phyloP scores from a whole-genome alignment of 2,329 filamentous ascomycete species.

The Gliomastix tumulicola region DNA sequence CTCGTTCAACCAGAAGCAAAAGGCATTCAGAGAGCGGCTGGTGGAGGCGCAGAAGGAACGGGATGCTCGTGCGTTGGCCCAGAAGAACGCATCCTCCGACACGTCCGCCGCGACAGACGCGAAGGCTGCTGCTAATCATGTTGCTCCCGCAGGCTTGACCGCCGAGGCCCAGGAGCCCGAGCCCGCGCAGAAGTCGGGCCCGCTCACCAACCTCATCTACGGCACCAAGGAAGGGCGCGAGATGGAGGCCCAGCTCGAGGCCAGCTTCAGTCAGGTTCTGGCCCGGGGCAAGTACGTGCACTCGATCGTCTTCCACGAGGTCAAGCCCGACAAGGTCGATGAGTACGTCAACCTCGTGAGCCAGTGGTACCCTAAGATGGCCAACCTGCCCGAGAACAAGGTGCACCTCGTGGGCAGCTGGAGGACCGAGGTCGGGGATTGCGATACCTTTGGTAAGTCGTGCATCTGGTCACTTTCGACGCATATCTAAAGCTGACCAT shows the following conservation, averaged over 20 bases:
- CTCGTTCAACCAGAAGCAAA: slow-evolving; percentile 76
- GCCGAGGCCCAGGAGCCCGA: slow-evolving; percentile 51
- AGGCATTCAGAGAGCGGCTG: slow-evolving; percentile 77
- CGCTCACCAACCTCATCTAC: slow-evolving; percentile 85
- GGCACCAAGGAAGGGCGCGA: slow-evolving; percentile 93
- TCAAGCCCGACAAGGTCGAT: slow-evolving; percentile 91
- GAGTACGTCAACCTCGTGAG: slow-evolving; percentile 90
- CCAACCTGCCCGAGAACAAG: slow-evolving; percentile 77
- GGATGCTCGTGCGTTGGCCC: slow-evolving; percentile 69
- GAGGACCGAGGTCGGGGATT: slow-evolving; percentile 95
- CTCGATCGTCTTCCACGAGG: slow-evolving; percentile 92
- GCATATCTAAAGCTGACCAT: slow-evolving; percentile 5
- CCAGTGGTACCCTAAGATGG: slow-evolving; percentile 87
- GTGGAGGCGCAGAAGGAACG: slow-evolving; percentile 71
- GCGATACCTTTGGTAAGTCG: slow-evolving; percentile 79
- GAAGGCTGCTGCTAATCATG: slow-evolving; percentile 33
- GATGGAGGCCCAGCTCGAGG: slow-evolving; percentile 91
- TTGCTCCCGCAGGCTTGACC: slow-evolving; percentile 29
- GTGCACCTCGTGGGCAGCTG: slow-evolving; percentile 96
- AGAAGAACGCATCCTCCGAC: slow-evolving; percentile 23
- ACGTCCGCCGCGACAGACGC: slow-evolving; percentile 26
- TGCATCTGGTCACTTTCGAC: not conserved
- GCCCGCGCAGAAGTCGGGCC: slow-evolving; percentile 59
- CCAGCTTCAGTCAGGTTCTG: slow-evolving; percentile 90
- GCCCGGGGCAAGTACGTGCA: slow-evolving; percentile 97